These are phyloP conservation scores for Microbotryum intermedium DNA, from an alignment of 1,284 basidiomycete species.

Conservation along the genomic window DNA sequence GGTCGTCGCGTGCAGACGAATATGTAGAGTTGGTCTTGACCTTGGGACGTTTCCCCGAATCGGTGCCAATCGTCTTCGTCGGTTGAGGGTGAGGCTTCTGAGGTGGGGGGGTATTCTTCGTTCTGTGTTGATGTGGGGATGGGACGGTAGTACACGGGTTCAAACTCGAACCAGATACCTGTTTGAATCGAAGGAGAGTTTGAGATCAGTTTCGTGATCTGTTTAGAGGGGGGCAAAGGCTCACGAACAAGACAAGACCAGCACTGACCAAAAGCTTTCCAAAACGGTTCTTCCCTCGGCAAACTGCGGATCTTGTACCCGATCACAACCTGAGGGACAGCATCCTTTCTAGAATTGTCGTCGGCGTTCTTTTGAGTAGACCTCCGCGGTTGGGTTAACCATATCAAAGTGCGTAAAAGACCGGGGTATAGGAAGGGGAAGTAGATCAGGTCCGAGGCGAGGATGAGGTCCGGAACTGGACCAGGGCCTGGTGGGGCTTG, in stretches of 20 bases:
- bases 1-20: slow-evolving; percentile 53
- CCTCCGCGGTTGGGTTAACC: slow-evolving; percentile 50
- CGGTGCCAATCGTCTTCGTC: slow-evolving; percentile 11
- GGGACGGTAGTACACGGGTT: slow-evolving; percentile 45
- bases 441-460: slow-evolving; percentile 48
- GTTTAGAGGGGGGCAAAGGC: not conserved
- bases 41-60: slow-evolving; percentile 17
- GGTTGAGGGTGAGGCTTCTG: slow-evolving; percentile 10
- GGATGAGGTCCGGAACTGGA: slow-evolving; percentile 7
- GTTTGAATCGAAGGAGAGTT: not conserved
- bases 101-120: slow-evolving; percentile 4
- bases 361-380: not conserved
- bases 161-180: slow-evolving; percentile 58
- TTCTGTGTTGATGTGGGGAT: not conserved
- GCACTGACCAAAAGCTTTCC: slow-evolving; percentile 61
- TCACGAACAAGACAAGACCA: not conserved
- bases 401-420: slow-evolving; percentile 57
- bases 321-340: not conserved
- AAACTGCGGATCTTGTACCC: slow-evolving; percentile 63
- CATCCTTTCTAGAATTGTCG: not conserved
- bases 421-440: slow-evolving; percentile 63
- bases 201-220: not conserved
- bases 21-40: slow-evolving; percentile 49
- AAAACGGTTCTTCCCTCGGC: slow-evolving; percentile 66
- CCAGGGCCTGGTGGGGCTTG: too few species aligned